Base-by-base conservation (phyloP, 371 early-diverging fungal species). In the Phascolomyces articulosus region DNA sequence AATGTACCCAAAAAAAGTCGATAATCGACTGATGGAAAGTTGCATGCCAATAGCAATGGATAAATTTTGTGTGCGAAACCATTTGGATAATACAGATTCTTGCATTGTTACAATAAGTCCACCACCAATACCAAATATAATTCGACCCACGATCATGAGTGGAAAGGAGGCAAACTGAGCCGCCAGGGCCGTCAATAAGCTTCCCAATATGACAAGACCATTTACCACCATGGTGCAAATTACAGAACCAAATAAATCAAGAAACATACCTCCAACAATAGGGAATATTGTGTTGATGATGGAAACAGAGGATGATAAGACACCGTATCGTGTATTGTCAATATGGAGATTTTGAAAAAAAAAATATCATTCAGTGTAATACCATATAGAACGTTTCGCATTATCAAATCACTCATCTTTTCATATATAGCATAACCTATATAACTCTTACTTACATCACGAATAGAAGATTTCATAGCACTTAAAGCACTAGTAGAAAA, bases 71-170 rank as follows among this genome's bases (percentile, higher is more conserved):
- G 75, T 77, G 47, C 85, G 73, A 67, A 87, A 87, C 87, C 87
- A 87, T 60, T 85, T 83, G 0, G 81, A 75, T 6, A 87, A 65
- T 2, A 87, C 68, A 3, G 85, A 79, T 67, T 87, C 85, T 72
- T 87, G 87, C 75, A 82, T 80, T 2, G 85, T 84, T 13, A 85
- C 83, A 68, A 87, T 82, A 27, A 79, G 64, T 38, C 82, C 82
- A 48, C 78, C 75, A 11, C 87, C 87, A 40, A 87, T 75, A 38
- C 86, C 87, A 56, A 83, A 85, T 13, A 85, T 51, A 0, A 85
- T 69, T 29, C 85, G 80, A 11, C 79, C 84, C 21, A 75, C 73
- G 4, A 87, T 71, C 75, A 87, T 76, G 10, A 80, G 38, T 6
- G 74, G 68, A 62, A 76, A 85, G 0, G 73, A 75, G 4, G 73